A percentile compares a stretch with the other conserved stretches of the same genome.
Conservation (phyloP, 1,139 yeast species). For the Sugiyamaella xylanicola region DNA sequence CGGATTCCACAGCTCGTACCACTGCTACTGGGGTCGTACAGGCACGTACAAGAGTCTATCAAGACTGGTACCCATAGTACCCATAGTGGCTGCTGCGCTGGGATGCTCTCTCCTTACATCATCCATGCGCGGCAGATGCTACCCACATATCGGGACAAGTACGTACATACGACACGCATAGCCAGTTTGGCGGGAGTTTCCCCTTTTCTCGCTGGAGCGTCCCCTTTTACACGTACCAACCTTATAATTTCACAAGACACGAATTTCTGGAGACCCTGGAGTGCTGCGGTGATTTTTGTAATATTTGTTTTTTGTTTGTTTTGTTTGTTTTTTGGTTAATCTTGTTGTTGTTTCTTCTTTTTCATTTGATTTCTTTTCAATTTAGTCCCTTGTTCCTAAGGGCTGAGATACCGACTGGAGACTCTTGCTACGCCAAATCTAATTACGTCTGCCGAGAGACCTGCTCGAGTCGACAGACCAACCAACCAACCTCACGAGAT, state of each 20-base stretch:
- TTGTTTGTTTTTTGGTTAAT: neutral
- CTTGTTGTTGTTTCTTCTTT: neutral
- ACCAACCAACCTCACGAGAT: no score
- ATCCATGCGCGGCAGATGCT: neutral
- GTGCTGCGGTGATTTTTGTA: neutral
- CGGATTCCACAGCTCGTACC: no score
- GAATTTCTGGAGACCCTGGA: neutral
- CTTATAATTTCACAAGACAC: conserved; percentile 9
- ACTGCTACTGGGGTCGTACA: no score
- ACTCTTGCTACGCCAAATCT: neutral
- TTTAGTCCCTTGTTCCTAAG: neutral
- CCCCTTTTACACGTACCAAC: conserved; percentile 15
- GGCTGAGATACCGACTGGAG: neutral
- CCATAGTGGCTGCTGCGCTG: conserved; percentile 3
- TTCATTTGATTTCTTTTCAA: neutral
- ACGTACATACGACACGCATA: conserved; percentile 10
- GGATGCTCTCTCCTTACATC: neutral
- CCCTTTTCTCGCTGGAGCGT: conserved; percentile 12
- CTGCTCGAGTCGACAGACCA: no score
- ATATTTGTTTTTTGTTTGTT: neutral
- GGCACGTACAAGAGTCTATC: no score
- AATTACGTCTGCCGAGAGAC: neutral
- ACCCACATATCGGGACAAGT: conserved; percentile 4
- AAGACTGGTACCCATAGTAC: no score
- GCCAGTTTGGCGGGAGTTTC: conserved; percentile 2